phyloP scores from a whole-genome alignment of 2,329 filamentous ascomycete genomes.

The Cercospora sojina region DNA sequence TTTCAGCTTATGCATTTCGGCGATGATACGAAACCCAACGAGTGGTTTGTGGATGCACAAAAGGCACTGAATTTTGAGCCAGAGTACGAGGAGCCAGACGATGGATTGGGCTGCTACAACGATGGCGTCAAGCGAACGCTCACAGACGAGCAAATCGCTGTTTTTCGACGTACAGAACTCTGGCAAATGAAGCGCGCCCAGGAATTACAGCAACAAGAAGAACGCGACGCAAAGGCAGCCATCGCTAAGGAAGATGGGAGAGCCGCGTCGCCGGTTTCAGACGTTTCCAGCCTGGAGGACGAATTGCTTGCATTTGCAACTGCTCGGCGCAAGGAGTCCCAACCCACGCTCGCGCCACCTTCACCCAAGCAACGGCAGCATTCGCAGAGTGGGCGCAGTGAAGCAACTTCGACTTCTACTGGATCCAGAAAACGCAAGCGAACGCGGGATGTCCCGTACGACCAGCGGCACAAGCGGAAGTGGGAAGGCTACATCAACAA shows the following conservation, averaged over 20 bases:
- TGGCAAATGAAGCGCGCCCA: constrained; percentile 63
- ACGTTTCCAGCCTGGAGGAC: constrained; percentile 32
- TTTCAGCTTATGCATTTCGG: constrained; percentile 49
- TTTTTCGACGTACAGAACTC: constrained; percentile 87
- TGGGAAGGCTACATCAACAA: constrained; percentile 41
- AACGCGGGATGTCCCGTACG: constrained; percentile 34
- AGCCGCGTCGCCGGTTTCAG: constrained; percentile 26
- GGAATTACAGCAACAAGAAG: constrained; percentile 20
- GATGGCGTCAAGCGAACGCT: constrained; percentile 87
- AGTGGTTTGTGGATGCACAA: constrained; percentile 35
- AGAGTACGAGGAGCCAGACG: constrained; percentile 47
- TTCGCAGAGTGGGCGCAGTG: constrained; percentile 27
- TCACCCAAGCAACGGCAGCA: constrained; percentile 13
- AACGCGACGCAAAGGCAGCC: constrained; percentile 17
- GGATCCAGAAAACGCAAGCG: constrained; percentile 18
- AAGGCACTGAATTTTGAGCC: constrained; percentile 30
- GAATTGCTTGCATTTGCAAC: constrained; percentile 24
- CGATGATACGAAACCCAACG: constrained; percentile 38
- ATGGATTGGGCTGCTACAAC: constrained; percentile 75
- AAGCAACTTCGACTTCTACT: constrained; percentile 20
- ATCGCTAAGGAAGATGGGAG: neutral
- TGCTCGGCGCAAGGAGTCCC: constrained; percentile 8
- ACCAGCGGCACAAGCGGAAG: constrained; percentile 37
- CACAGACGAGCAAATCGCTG: constrained; percentile 85
- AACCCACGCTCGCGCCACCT: neutral